Evolutionary conservation across 140 eudicot genomes (phyloP), one percentile per base, ranked within the genome.

Genomic region (Erigeron philadelphicus): DNA sequence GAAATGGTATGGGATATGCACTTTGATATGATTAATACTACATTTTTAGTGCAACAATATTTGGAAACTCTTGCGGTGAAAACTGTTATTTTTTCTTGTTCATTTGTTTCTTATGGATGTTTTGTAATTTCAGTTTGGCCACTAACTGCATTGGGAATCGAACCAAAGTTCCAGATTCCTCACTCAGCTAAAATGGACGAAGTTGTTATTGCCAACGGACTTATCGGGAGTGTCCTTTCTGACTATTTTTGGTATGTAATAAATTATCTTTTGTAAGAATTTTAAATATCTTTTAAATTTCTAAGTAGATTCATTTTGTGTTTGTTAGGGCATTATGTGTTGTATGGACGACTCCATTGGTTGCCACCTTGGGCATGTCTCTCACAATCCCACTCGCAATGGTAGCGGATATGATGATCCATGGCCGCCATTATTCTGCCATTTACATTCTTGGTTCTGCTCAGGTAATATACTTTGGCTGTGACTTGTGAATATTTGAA

Each of bases 301-400:
- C 59, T 66, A 13, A 54, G 12, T 19, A 46, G 18, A 38, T 43
- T 48, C 16, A 6, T 80, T 19, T 47, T 46, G 43, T 72, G 47
- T 41, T 74, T 57, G 6, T 63, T 75, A 93, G 99, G 99, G 99
- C 99, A 44, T 83, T 93, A 72, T 89, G 97, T 68, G 97, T 93
- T 61, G 99, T 93, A 64, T 93, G 99, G 99, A 93, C 98, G 57
- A 93, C 98, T 67, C 98, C 98, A 56, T 78, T 93, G 35, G 96
- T 93, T 66, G 96, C 98, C 76, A 93, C 98, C 42, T 83, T 93
- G 74, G 96, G 98, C 72, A 86, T 93, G 94, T 89, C 98, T 13
- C 95, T 93, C 56, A 93, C 98, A 7, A 93, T 93, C 74, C 98
- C 96, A 6, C 88, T 93, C 49, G 98, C 98, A 15, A 93, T 93